Evolutionary conservation across 2,329 filamentous ascomycete genomes (phyloP).

Genomic region (Botrytis byssoidea): DNA sequence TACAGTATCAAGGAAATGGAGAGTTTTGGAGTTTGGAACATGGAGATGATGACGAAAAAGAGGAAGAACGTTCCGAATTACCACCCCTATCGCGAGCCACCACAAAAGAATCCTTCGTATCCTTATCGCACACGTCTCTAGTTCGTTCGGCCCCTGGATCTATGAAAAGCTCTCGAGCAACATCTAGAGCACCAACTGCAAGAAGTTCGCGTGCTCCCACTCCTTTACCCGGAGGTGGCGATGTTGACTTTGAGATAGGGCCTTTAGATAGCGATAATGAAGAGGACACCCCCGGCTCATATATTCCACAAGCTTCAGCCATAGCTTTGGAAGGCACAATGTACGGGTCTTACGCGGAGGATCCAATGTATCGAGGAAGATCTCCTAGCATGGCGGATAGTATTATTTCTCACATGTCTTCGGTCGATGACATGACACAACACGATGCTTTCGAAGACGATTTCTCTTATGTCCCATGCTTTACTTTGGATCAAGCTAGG

Average conservation of each 20-base stretch:
- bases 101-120: constrained; percentile 33
- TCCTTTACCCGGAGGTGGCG: constrained; percentile 37
- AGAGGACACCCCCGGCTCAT: constrained; percentile 54
- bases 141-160: constrained; percentile 35
- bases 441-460: constrained; percentile 78
- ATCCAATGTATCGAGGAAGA: constrained; percentile 59
- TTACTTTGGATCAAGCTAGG: constrained; percentile 80
- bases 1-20: constrained; percentile 50
- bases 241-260: constrained; percentile 42
- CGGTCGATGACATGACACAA: constrained; percentile 55
- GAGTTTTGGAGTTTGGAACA: constrained; percentile 85
- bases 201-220: constrained; percentile 38
- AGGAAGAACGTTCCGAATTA: constrained; percentile 36
- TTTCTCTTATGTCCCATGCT: constrained; percentile 88
- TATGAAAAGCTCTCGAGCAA: constrained; percentile 18
- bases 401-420: constrained; percentile 68
- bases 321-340: constrained; percentile 73
- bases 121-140: constrained; percentile 24
- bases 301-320: constrained; percentile 44
- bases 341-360: constrained; percentile 67
- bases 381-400: constrained; percentile 81
- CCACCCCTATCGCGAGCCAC: constrained; percentile 30
- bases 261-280: constrained; percentile 50
- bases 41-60: constrained; percentile 56
- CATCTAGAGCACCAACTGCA: constrained; percentile 32